These are phyloP conservation scores for Bipolaris zeicola DNA, from an alignment of 2,329 filamentous ascomycete genomes.

Conservation along the genomic window DNA sequence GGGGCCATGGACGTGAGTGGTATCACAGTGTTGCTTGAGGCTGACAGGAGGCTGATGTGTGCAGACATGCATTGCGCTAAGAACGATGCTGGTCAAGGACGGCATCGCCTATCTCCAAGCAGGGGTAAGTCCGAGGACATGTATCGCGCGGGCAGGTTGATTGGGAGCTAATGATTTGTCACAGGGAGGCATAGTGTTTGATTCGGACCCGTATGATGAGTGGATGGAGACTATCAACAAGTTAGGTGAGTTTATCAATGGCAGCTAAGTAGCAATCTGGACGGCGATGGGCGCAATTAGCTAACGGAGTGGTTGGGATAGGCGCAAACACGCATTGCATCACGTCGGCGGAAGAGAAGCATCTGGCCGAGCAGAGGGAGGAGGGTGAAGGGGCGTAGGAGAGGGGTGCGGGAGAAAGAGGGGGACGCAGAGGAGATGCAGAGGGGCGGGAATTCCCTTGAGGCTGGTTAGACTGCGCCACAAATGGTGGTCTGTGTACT, in stretches of 20 bases:
- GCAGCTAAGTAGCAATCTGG: background rate
- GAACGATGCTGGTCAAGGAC: constrained; percentile 94
- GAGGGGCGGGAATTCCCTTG: constrained; percentile 35
- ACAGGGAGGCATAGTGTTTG: constrained; percentile 53
- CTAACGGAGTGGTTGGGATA: constrained; percentile 32
- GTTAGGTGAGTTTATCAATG: constrained; percentile 59
- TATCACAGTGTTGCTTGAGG: constrained; percentile 6
- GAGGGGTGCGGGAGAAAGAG: constrained; percentile 6
- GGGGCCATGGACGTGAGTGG: constrained; percentile 78
- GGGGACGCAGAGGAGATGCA: constrained; percentile 6
- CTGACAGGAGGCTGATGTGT: constrained; percentile 32
- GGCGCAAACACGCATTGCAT: constrained; percentile 85
- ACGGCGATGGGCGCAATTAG: constrained; percentile 9
- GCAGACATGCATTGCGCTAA: constrained; percentile 69
- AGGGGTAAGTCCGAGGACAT: constrained; percentile 67
- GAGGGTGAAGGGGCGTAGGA: constrained; percentile 22
- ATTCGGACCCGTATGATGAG: constrained; percentile 88
- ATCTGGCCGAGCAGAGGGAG: constrained; percentile 57
- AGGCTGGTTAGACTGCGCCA: constrained; percentile 39
- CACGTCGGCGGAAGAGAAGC: constrained; percentile 76
- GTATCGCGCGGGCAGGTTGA: constrained; percentile 20
- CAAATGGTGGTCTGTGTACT: constrained; percentile 8
- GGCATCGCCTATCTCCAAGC: constrained; percentile 89
- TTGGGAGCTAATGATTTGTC: constrained; percentile 28
- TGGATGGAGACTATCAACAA: constrained; percentile 98